Base-by-base conservation (phyloP, 345 rosid species). In the Theobroma cacao region DNA sequence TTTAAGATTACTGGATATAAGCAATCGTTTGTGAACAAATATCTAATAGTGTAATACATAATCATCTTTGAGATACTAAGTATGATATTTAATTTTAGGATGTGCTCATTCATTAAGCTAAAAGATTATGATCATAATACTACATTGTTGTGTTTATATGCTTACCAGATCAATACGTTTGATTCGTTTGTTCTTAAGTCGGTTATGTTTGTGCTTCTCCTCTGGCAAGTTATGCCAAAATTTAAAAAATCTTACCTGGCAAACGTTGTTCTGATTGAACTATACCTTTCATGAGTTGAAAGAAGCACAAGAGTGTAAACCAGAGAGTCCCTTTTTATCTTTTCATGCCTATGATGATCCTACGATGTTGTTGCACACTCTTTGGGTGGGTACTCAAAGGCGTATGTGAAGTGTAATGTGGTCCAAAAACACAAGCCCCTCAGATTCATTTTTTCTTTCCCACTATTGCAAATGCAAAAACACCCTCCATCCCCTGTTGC, bases 401-500 rank as follows among this genome's bases (percentile, higher is more conserved):
- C 9, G 33, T 12, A 18, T 22, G 13, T 33, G 18, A 53, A 55
- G 33, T 48, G 50, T 20, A 55, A 55, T 72, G 33, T 55, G 77
- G 67, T 40, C 77, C 67, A 74, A 36, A 13, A 26, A 1, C 59
- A 47, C 24, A 30, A 9, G 7, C 3, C 13, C 17, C 11, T 14
- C 0, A 40, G 79, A 77, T 77, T n/a, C n/a, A n/a, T n/a, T 76
- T 70, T 69, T 48, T 68, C 26, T 63, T 55, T 70, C 62, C 40
- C 15, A 72, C 13, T 3, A 66, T n/a, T 52, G 68, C 68, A 28
- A 48, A 28, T 18, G n/a, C 12, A 36, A 45, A 70, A 4, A 24
- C 22, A n/a, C 48, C 13, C 31, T n/a, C 33, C 13, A 24, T 18
- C 8, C 5, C 30, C 9, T 6, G 38, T 36, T 2, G 5, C 38